Base-by-base conservation (phyloP, 192 early-diverging fungal genomes). In the Geranomyces michiganensis region DNA sequence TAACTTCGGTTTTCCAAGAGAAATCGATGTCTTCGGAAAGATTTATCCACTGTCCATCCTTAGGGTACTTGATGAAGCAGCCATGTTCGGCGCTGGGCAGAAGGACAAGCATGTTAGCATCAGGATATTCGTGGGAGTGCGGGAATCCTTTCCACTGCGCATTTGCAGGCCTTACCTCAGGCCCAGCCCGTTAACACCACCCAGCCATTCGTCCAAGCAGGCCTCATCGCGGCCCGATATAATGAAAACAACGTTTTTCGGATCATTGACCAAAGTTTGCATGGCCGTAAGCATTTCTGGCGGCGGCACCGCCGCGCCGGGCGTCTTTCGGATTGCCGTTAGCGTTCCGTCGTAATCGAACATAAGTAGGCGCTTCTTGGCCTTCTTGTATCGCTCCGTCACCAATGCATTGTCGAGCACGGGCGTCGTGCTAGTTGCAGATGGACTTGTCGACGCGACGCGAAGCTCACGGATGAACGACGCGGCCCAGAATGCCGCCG, bases 261-360 rank as follows among this genome's bases (percentile, higher is more conserved):
- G 92, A 72, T 99, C 94, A 9, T 71, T 76, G 32, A 85, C 84
- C 17, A 99, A 81, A 26, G 56, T 61, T 21, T 81, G 67, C 70
- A 99, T 71, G 6, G 90, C 90, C 49, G 82, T 74, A 7, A 99
- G 85, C 93, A 94, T 94, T 27, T 87, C 84, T 41, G 88, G 82
- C 46, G 92, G 86, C 55, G 96, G 97, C 6, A 91, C 68, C 14
- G 94, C 94, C 33, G 89, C 89, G 3, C 86, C 85, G 14, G 94
- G 94, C 24, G 86, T 92, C 77, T 91, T 94, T 56, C 83, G 83
- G 49, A 96, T 96, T 2, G 95, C 93, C 1, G 95, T 96, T 15
- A 99, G 78, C 5, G 96, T 99, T 31, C 97, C 97, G 70, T 98
- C 96, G 76, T 98, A 98, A 70, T 98, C 96, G 76, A 99, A 93